phyloP scores from a whole-genome alignment of 495 filamentous ascomycete genomes.

The Lasiosphaeria hispida region DNA sequence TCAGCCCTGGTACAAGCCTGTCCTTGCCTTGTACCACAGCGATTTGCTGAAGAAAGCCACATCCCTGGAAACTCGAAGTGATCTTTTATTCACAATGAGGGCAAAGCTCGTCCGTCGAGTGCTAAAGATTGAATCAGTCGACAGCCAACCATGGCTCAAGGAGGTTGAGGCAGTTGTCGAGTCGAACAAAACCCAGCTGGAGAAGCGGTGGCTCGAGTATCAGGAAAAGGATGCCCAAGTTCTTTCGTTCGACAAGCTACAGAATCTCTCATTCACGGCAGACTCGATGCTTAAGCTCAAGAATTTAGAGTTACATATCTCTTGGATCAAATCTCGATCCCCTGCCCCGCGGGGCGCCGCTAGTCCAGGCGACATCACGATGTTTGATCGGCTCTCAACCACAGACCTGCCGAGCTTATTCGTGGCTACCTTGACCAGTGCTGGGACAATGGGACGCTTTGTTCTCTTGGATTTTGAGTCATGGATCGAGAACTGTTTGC shows the following conservation, averaged over 20 bases:
- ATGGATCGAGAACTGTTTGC: conserved; percentile 17
- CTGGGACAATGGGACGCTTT: background rate
- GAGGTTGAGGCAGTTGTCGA: background rate
- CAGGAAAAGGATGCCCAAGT: background rate
- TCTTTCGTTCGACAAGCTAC: background rate
- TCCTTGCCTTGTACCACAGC: background rate
- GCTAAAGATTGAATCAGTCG: background rate
- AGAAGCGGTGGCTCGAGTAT: background rate
- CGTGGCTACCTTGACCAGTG: too few relatives aligned
- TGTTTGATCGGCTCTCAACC: background rate
- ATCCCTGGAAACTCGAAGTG: background rate
- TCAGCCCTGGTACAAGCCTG: background rate
- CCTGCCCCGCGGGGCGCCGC: background rate
- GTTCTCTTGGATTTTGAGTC: conserved; percentile 19
- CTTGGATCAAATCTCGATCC: background rate
- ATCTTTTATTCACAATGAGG: background rate
- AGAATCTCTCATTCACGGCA: background rate
- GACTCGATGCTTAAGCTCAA: background rate
- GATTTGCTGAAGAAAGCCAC: conserved; percentile 35
- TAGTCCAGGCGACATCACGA: background rate
- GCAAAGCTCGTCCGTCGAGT: background rate
- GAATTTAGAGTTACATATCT: background rate
- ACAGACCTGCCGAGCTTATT: too few relatives aligned
- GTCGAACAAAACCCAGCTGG: background rate
- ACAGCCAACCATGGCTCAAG: background rate